These are phyloP conservation scores for Haplosporangium gracile DNA, from an alignment of 192 early-diverging fungal species.

Conservation along the genomic window DNA sequence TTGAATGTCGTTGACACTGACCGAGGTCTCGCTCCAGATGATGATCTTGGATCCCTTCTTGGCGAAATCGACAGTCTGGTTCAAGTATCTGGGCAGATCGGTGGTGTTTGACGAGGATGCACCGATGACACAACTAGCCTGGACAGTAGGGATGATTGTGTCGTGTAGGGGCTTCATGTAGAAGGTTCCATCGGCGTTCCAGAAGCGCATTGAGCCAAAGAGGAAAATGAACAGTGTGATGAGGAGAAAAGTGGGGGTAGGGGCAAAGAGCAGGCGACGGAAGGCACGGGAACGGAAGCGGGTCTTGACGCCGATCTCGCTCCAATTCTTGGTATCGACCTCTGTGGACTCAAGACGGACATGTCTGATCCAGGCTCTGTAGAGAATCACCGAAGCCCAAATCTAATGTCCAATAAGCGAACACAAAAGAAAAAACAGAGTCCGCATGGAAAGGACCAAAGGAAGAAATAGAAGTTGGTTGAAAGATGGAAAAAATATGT, in stretches of 20 bases:
- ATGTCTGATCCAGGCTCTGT: slow-evolving; percentile 24
- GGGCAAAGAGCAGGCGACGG: slow-evolving; percentile 22
- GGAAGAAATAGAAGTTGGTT: too few species aligned
- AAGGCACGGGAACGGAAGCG: background rate
- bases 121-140: slow-evolving; percentile 48
- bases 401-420: slow-evolving; percentile 6
- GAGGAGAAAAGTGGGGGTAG: slow-evolving; percentile 38
- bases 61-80: slow-evolving; percentile 40
- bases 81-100: slow-evolving; percentile 25
- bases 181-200: slow-evolving; percentile 45
- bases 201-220: slow-evolving; percentile 53
- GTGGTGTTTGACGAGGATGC: background rate
- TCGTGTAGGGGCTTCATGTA: slow-evolving; percentile 25
- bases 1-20: background rate
- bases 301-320: background rate
- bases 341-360: slow-evolving; percentile 18
- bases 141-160: slow-evolving; percentile 36
- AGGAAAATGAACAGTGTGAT: slow-evolving; percentile 25
- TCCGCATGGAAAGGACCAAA: background rate
- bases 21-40: slow-evolving; percentile 46
- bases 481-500: background rate
- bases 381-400: slow-evolving; percentile 34
- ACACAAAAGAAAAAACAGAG: background rate
- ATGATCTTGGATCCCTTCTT: slow-evolving; percentile 45
- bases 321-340: slow-evolving; percentile 8